These are phyloP conservation scores for Nicotiana tabacum DNA, from an alignment of 257 asterid genomes.

Conservation along the genomic window DNA sequence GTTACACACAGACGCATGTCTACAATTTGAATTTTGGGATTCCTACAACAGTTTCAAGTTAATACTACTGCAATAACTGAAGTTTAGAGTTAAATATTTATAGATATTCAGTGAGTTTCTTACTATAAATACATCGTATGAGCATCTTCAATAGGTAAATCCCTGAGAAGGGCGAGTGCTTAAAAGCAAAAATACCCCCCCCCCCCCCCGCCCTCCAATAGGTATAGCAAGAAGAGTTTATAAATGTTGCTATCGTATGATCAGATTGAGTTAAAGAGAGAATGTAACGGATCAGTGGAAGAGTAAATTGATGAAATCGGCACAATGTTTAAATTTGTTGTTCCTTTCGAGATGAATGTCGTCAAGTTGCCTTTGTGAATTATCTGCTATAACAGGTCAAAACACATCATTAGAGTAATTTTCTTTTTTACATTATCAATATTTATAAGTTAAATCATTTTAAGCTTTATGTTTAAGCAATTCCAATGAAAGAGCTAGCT, in stretches of 20 bases:
- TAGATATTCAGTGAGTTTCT: background rate
- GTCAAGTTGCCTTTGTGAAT: background rate
- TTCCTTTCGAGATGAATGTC: background rate
- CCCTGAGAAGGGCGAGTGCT: background rate
- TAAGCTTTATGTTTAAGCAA: background rate
- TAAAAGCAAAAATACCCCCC: background rate
- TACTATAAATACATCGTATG: background rate
- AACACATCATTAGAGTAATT: background rate
- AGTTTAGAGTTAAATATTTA: too few species aligned
- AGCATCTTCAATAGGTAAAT: background rate
- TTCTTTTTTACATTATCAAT: background rate
- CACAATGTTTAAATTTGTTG: background rate
- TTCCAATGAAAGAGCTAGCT: background rate
- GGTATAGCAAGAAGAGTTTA: background rate
- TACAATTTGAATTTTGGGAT: background rate
- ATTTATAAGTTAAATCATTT: background rate
- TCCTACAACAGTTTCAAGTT: too few species aligned
- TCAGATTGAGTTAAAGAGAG: background rate
- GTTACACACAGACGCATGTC: too few species aligned
- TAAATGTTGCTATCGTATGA: background rate
- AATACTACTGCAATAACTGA: too few species aligned
- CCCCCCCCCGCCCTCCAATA: background rate
- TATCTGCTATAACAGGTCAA: background rate
- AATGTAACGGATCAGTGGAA: background rate
- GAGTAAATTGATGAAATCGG: background rate